These are phyloP conservation scores for Brassica cretica DNA, from an alignment of 345 rosid genomes.

Conservation along the genomic window DNA sequence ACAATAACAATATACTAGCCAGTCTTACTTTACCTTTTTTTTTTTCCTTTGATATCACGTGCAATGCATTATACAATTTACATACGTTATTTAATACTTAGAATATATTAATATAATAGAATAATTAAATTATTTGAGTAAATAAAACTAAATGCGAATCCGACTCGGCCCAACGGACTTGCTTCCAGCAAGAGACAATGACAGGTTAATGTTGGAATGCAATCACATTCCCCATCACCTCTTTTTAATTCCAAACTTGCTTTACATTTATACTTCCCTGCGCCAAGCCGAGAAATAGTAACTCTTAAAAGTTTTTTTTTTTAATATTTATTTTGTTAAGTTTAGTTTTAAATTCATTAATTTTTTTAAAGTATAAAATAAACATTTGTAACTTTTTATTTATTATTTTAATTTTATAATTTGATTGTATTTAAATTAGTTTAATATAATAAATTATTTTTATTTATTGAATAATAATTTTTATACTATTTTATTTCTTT, in stretches of 20 bases:
- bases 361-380: too few species aligned
- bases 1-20: conserved; percentile 5
- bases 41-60: conserved; percentile 28
- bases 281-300: too few species aligned
- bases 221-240: conserved; percentile 26
- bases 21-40: conserved; percentile 38
- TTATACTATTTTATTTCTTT: too few species aligned
- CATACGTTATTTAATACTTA: conserved; percentile 24
- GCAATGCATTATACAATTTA: conserved; percentile 22
- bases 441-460: too few species aligned
- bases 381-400: too few species aligned
- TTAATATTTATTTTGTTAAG: too few species aligned
- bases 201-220: conserved; percentile 33
- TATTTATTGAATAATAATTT: too few species aligned
- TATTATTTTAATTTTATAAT: too few species aligned
- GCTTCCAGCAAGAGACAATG: conserved; percentile 38
- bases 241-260: neutral
- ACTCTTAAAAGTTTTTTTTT: too few species aligned
- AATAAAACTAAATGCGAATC: conserved; percentile 32
- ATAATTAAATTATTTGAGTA: neutral
- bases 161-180: conserved; percentile 36
- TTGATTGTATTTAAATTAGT: too few species aligned
- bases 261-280: too few species aligned
- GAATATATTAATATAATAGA: neutral
- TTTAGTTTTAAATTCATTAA: too few species aligned